Base-by-base conservation (phyloP, 257 asterid species). In the Forsythia viridissima region DNA sequence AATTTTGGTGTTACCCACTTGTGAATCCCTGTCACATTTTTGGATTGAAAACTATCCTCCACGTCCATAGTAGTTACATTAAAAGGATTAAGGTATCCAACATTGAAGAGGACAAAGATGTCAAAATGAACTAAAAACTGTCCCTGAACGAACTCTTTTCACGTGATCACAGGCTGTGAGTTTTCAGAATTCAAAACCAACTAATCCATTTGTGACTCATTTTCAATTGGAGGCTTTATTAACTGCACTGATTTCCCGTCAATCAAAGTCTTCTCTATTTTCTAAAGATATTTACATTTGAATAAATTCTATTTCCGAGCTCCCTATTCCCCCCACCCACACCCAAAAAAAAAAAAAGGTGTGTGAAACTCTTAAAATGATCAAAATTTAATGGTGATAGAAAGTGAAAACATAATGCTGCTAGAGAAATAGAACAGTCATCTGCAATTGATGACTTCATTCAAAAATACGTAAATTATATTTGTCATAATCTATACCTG, bases 401-500 rank as follows among this genome's bases (percentile, higher is more conserved):
- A 71, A 61, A 44, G 34, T 74, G 37, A 39, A 66, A 72, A 38
- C 72, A 71, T 37, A 46, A 51, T 66, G 39, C 71, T 52, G 42
- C 75, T 36, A 6, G 0, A 52, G 38, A 71, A 41, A 21, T 68
- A 71, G 61, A 24, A 15, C 16, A 16, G 9, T 41, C 48, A 65
- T 34, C 21, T 46, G 18, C 21, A 16, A 39, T 21, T 11, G 79
- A 37, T 8, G 66, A 41, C 42, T 36, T 41, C 75, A 30, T 11
- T n/a, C 16, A 46, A 71, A 38, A 75, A 51, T 34, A 30, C 24
- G 38, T 39, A 18, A 43, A 41, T 12, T 71, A 43, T 71, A 41
- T 13, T 69, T 46, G n/a, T 34, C 38, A 72, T 39, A 68, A 76
- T 61, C 74, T 55, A 16, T 82, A 96, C 99, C 99, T 92, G 87